These are phyloP conservation scores for Penicillium argentinense DNA, from an alignment of 495 filamentous ascomycete genomes.

Conservation along the genomic window DNA sequence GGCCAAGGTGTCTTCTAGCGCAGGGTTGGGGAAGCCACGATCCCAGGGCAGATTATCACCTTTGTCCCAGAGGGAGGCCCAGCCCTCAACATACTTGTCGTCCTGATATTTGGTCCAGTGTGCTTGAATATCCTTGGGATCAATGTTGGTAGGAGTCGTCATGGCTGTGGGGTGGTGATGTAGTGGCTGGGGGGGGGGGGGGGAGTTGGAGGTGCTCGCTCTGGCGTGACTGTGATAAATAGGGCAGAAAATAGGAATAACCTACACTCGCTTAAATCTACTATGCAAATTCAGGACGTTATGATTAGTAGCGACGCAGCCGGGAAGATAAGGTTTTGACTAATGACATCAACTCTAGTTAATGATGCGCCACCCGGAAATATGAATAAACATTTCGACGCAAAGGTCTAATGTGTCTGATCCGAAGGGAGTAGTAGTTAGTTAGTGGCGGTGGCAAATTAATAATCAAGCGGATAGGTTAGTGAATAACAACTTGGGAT, in stretches of 20 bases:
- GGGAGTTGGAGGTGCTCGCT: neutral
- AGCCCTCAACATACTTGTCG: conserved; percentile 41
- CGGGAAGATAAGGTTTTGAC: conserved; percentile 4
- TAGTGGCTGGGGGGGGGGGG: too few species aligned
- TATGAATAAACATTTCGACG: neutral
- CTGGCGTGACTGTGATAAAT: neutral
- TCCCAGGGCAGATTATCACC: conserved; percentile 67
- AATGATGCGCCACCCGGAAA: neutral
- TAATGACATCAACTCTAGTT: conserved; percentile 3
- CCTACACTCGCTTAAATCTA: conserved; percentile 45
- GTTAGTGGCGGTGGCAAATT: neutral
- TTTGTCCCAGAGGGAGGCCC: conserved; percentile 64
- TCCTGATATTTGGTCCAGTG: conserved; percentile 29
- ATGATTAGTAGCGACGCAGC: conserved; percentile 12
- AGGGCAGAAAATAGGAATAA: conserved; percentile 16
- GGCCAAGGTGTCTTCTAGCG: conserved; percentile 60
- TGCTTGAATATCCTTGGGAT: conserved; percentile 23
- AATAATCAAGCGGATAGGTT: neutral
- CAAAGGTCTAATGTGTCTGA: neutral
- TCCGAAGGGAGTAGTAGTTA: neutral
- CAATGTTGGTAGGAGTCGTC: conserved; percentile 18
- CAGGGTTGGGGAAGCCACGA: conserved; percentile 61
- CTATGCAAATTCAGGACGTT: conserved; percentile 15
- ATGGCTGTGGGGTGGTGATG: conserved; percentile 10
- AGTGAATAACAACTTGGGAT: neutral